These are phyloP conservation scores for Mychonastes homosphaera DNA, from an alignment of 139 green algal species.

Conservation along the genomic window DNA sequence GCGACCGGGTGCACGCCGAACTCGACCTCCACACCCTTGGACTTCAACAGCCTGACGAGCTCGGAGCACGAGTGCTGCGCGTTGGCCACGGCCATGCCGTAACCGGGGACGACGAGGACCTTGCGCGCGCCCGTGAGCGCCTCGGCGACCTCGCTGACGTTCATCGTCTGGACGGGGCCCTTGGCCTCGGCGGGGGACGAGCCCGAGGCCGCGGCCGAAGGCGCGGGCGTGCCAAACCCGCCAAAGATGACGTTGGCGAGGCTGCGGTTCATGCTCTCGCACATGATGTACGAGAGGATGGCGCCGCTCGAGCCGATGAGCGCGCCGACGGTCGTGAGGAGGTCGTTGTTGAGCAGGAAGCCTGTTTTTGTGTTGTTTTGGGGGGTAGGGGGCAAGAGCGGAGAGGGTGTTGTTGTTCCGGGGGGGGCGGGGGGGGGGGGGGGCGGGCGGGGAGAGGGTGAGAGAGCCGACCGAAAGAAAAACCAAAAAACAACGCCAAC, in stretches of 20 bases:
- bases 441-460: too few relatives aligned
- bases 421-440: too few relatives aligned
- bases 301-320: constrained; percentile 78
- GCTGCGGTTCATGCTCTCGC: constrained; percentile 81
- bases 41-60: constrained; percentile 43
- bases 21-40: constrained; percentile 32
- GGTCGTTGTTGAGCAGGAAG: constrained; percentile 77
- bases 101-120: constrained; percentile 81
- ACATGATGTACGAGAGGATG: constrained; percentile 91
- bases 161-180: constrained; percentile 42
- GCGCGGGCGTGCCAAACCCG: constrained; percentile 59
- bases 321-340: constrained; percentile 67
- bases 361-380: too few relatives aligned
- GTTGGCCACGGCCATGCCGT: constrained; percentile 76
- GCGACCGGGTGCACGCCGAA: constrained; percentile 82
- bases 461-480: too few relatives aligned
- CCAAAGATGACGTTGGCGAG: constrained; percentile 81
- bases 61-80: constrained; percentile 69
- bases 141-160: constrained; percentile 22
- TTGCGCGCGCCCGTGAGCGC: constrained; percentile 27
- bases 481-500: too few relatives aligned
- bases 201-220: background rate
- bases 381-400: too few relatives aligned
- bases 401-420: too few relatives aligned
- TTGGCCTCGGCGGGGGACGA: background rate